Evolutionary conservation across 2,329 filamentous ascomycete species (phyloP), one percentile per base, ranked within the genome.

Genomic region (Malbranchea zuffiana): DNA sequence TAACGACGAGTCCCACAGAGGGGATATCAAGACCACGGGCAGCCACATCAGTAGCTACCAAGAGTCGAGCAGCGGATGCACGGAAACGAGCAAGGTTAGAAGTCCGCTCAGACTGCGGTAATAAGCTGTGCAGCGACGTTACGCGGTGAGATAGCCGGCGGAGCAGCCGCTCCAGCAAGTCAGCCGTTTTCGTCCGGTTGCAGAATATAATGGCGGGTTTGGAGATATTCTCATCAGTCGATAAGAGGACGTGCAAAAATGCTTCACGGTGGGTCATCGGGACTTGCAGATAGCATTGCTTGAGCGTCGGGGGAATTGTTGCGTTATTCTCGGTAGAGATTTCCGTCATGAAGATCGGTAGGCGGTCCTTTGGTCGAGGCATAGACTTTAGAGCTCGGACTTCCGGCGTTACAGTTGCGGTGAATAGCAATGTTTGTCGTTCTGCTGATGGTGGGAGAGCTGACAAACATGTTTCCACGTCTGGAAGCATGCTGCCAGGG

Each of bases 21-120:
- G 88, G 88, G 44, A 98, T 95, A 63, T 98, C 90, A 3, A 98
- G 74, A 69, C 90, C 90, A 58, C 90, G 75, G 13, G 86, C 83
- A 1, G 90, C 90, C 10, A 98, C 87, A 56, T 98, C 90, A 0
- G 90, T 98, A 1, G 90, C 88, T 7, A 98, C 82, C 1, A 98
- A 73, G 39, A 98, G 82, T 10, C 88, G 74, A 5, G 90, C 86
- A 0, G 86, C 90, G 4, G 78, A 75, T 2, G 90, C 88, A 20
- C 90, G 81, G 70, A 98, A 98, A 7, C 88, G 78, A 2, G 80
- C 85, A 0, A 98, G 73, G 55, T 96, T 96, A 50, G 84, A 76
- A 35, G 80, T 82, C 41, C 90, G 76, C 54, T 95, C 81, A 7
- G 78, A 73, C 55, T 98, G 90, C 1, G 80, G 79, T 1, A 98